These are phyloP conservation scores for Didymella pinodella DNA, from an alignment of 2,329 filamentous ascomycete genomes.

Conservation along the genomic window DNA sequence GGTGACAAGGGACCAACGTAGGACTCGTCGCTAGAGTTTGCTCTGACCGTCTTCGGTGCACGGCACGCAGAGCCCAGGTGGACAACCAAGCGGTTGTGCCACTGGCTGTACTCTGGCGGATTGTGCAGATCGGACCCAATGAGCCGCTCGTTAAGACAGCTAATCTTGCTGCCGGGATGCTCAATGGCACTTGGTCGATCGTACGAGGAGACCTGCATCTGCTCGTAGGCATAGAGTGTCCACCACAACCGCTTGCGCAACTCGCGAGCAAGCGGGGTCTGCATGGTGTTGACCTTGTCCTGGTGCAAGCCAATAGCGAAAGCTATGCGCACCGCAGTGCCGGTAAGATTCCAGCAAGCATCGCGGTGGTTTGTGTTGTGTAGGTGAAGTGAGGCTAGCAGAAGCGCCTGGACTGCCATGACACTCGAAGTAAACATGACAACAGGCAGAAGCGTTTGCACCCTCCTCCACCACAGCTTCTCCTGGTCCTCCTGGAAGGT, in stretches of 20 bases:
- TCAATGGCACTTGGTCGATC: constrained; percentile 57
- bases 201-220: constrained; percentile 55
- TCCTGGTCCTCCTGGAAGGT: constrained; percentile 50
- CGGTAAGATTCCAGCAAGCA: constrained; percentile 56
- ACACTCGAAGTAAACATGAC: constrained; percentile 56
- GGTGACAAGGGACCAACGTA: constrained; percentile 52
- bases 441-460: constrained; percentile 52
- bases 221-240: constrained; percentile 59
- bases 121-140: constrained; percentile 42
- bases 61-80: constrained; percentile 52
- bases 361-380: constrained; percentile 58
- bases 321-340: constrained; percentile 55
- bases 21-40: constrained; percentile 45
- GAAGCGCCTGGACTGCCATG: constrained; percentile 53
- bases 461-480: constrained; percentile 53
- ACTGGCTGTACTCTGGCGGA: constrained; percentile 51
- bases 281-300: constrained; percentile 48
- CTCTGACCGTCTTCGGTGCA: constrained; percentile 45
- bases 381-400: constrained; percentile 55
- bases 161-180: constrained; percentile 46
- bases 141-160: constrained; percentile 49
- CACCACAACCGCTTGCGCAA: constrained; percentile 63
- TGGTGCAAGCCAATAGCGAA: constrained; percentile 56
- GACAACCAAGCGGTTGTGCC: constrained; percentile 49
- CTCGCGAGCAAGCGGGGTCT: constrained; percentile 52